Conservation (phyloP, 768 basidiomycete species). For the Tricholoma matsutake region DNA sequence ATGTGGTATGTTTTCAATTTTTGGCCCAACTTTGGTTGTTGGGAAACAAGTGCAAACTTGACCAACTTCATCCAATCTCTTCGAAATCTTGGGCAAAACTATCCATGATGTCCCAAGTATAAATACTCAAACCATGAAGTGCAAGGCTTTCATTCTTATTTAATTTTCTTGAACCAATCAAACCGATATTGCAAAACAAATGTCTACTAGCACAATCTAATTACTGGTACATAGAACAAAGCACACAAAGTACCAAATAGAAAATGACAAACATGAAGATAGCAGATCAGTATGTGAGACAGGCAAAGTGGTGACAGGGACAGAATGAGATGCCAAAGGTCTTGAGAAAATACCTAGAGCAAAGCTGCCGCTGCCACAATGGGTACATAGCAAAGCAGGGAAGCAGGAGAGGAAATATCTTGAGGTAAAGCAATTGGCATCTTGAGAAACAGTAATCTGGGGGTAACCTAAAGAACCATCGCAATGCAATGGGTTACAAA, state of each 20-base stretch:
- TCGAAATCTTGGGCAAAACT: background rate
- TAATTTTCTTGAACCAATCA: background rate
- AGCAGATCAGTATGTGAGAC: background rate
- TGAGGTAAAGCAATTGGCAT: background rate
- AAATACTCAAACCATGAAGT: background rate
- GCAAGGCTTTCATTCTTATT: background rate
- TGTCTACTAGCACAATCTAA: background rate
- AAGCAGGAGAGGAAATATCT: background rate
- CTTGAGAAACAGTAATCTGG: background rate
- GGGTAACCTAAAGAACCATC: background rate
- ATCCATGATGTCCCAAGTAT: background rate
- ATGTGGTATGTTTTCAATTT: background rate
- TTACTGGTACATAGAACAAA: background rate
- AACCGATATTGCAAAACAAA: background rate
- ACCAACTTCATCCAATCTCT: background rate
- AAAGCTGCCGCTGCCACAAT: no score
- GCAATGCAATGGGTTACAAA: background rate
- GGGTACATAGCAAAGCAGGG: no score
- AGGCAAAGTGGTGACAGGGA: background rate
- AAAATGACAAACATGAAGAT: background rate
- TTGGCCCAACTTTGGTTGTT: background rate
- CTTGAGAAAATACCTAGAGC: no score
- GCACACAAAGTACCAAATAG: background rate
- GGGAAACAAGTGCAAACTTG: background rate
- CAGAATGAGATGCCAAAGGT: background rate